These are phyloP conservation scores for Cenchrus americanus DNA, from an alignment of 176 grass and related monocot species.

Conservation along the genomic window DNA sequence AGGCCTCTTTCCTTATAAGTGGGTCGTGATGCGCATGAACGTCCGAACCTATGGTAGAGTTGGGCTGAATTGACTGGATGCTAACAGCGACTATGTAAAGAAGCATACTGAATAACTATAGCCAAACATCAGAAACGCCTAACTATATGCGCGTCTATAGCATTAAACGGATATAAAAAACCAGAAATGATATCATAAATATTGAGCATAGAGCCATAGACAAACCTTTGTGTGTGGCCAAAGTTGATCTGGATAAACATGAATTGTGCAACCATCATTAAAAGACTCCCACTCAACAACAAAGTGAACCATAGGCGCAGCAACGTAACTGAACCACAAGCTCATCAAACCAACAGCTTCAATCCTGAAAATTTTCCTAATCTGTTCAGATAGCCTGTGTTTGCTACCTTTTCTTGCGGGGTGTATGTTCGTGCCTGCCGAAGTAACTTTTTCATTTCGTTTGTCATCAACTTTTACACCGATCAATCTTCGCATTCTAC, in stretches of 20 bases:
- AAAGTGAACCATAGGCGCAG: slow-evolving; percentile 84
- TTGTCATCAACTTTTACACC: slow-evolving; percentile 71
- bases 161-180: slow-evolving; percentile 26
- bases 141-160: slow-evolving; percentile 48
- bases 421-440: slow-evolving; percentile 42
- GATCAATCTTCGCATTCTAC: slow-evolving; percentile 73
- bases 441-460: slow-evolving; percentile 44
- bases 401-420: slow-evolving; percentile 46
- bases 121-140: slow-evolving; percentile 23
- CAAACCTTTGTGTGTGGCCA: slow-evolving; percentile 98
- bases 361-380: slow-evolving; percentile 83
- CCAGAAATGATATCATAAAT: slow-evolving; percentile 4
- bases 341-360: slow-evolving; percentile 93
- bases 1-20: too few species aligned
- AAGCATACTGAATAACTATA: slow-evolving; percentile 26
- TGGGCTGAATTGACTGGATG: too few species aligned
- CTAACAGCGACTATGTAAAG: not conserved
- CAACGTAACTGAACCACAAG: slow-evolving; percentile 89
- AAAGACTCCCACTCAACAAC: slow-evolving; percentile 87
- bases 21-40: too few species aligned
- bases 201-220: not conserved
- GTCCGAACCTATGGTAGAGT: too few species aligned
- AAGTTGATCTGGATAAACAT: slow-evolving; percentile 91
- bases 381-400: slow-evolving; percentile 72
- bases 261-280: slow-evolving; percentile 76